A percentile compares a stretch with the other conserved stretches of the same genome.
Conservation (phyloP, 2,329 filamentous ascomycete species). For the Calonectria henricotiae region DNA sequence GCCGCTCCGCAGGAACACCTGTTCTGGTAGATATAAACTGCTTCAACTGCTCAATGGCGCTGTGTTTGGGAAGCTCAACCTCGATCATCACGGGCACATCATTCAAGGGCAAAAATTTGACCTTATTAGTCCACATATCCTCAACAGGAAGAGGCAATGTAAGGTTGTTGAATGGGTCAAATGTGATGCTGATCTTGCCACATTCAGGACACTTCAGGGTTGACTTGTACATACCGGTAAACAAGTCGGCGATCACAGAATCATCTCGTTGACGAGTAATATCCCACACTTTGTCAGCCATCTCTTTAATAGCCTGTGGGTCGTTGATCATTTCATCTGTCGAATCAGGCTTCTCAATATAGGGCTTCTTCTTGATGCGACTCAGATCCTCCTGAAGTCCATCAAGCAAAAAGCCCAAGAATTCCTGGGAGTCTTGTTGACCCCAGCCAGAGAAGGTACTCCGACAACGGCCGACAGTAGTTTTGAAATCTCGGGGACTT, state of each 20-base stretch:
- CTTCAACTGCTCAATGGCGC: slow-evolving; percentile 79
- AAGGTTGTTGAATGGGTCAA: slow-evolving; percentile 96
- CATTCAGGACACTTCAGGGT: slow-evolving; percentile 94
- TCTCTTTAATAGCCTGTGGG: slow-evolving; percentile 82
- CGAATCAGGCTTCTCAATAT: slow-evolving; percentile 97
- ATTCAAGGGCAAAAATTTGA: slow-evolving; percentile 85
- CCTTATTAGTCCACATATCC: slow-evolving; percentile 82
- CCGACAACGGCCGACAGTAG: slow-evolving; percentile 84
- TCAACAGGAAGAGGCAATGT: slow-evolving; percentile 92
- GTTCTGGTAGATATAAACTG: slow-evolving; percentile 79
- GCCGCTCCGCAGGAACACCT: slow-evolving; percentile 74
- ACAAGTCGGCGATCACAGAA: slow-evolving; percentile 94
- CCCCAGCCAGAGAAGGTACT: slow-evolving; percentile 93
- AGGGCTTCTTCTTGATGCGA: slow-evolving; percentile 94
- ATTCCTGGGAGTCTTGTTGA: slow-evolving; percentile 98
- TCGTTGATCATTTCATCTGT: slow-evolving; percentile 96
- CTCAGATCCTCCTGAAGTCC: slow-evolving; percentile 96
- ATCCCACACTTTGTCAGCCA: slow-evolving; percentile 91
- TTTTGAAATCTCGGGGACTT: slow-evolving; percentile 86
- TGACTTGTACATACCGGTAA: slow-evolving; percentile 98
- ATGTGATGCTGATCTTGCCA: slow-evolving; percentile 97
- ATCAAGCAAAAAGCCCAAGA: slow-evolving; percentile 94
- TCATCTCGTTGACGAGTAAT: slow-evolving; percentile 95
- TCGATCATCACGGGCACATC: slow-evolving; percentile 80
- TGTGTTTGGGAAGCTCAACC: slow-evolving; percentile 86